Evolutionary conservation across 2,329 filamentous ascomycete species (phyloP).

Genomic region (Stachybotrys elegans): DNA sequence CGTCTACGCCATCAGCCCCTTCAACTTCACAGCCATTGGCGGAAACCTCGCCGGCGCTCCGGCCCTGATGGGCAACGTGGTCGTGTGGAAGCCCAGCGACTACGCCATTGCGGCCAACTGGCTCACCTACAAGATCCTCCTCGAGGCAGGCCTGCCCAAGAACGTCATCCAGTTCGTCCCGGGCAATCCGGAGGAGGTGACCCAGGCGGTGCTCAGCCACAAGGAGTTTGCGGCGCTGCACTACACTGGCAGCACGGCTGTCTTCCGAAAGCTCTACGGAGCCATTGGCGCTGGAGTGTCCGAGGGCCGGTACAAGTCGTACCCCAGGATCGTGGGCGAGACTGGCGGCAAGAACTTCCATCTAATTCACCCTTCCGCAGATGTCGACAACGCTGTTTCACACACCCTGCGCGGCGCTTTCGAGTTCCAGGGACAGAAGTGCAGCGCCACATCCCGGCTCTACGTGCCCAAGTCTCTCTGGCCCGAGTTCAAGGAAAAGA

Average conservation of each 20-base stretch:
- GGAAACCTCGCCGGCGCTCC: constrained; percentile 81
- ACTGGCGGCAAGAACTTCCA: constrained; percentile 95
- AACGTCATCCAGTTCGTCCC: constrained; percentile 93
- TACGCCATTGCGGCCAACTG: constrained; percentile 85
- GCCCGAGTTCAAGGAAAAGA: constrained; percentile 62
- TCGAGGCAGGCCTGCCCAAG: constrained; percentile 84
- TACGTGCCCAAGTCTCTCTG: constrained; percentile 75
- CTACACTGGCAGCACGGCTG: constrained; percentile 88
- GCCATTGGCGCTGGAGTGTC: constrained; percentile 78
- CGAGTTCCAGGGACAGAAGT: constrained; percentile 90
- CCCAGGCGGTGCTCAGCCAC: constrained; percentile 70
- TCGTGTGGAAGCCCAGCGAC: constrained; percentile 95
- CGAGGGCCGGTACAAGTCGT: constrained; percentile 75
- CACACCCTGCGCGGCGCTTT: constrained; percentile 85
- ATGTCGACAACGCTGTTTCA: constrained; percentile 71
- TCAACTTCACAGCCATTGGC: constrained; percentile 96
- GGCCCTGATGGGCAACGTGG: constrained; percentile 87
- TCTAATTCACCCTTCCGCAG: constrained; percentile 70
- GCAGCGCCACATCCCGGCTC: constrained; percentile 74
- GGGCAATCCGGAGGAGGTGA: constrained; percentile 80
- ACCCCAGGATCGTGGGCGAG: constrained; percentile 85
- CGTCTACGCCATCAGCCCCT: constrained; percentile 89
- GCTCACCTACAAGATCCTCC: constrained; percentile 82
- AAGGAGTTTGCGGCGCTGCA: constrained; percentile 84
- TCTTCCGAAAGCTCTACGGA: constrained; percentile 86